These are phyloP conservation scores for Ceratobasidium sp. DNA, from an alignment of 1,284 basidiomycete species.

Conservation along the genomic window DNA sequence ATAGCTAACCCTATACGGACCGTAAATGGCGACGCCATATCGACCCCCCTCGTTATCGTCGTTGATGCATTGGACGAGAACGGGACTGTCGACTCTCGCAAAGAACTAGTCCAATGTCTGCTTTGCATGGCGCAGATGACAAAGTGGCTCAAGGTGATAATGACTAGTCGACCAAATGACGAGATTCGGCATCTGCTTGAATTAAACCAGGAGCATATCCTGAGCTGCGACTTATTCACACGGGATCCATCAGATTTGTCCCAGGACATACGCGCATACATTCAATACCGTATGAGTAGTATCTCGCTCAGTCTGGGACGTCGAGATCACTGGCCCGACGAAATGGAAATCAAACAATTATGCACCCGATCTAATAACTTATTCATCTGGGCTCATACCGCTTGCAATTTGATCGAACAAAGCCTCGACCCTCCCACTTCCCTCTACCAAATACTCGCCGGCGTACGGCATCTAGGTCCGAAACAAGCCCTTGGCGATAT, in stretches of 20 bases:
- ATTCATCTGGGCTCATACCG: slow-evolving; percentile 42
- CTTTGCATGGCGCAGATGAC: background rate
- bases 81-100: slow-evolving; percentile 1
- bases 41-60: slow-evolving; percentile 11
- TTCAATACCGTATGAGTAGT: background rate
- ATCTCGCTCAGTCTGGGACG: background rate
- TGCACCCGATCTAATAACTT: slow-evolving; percentile 20
- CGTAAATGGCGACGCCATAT: background rate
- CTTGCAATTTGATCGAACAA: slow-evolving; percentile 10
- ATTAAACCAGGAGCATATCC: background rate
- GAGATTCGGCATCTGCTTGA: background rate
- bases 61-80: slow-evolving; percentile 43
- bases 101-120: background rate
- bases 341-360: background rate
- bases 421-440: slow-evolving; percentile 2
- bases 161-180: slow-evolving; percentile 43
- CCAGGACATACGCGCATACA: background rate
- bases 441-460: background rate
- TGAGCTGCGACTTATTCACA: background rate
- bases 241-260: background rate
- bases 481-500: slow-evolving; percentile 1
- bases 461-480: background rate
- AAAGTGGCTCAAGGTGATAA: slow-evolving; percentile 17
- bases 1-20: background rate
- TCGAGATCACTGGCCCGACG: background rate